A percentile compares a stretch with the other conserved stretches of the same genome.
phyloP scores from a whole-genome alignment of 139 green algal genomes.

The Chlamydomonas applanata region DNA sequence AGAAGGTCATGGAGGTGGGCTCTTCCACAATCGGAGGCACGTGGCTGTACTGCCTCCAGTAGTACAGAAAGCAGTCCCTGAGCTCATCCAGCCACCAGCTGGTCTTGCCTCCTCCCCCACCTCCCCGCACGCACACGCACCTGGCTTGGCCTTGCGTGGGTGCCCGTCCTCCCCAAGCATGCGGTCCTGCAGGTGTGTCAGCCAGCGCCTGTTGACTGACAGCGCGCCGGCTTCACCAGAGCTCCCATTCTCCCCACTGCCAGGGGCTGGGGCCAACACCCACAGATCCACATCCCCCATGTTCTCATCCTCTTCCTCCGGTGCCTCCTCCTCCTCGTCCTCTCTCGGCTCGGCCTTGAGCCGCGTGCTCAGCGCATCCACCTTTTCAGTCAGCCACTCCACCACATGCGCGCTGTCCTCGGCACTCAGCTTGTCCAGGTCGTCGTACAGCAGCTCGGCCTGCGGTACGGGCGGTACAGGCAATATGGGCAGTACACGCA shows the following conservation, averaged over 20 bases:
- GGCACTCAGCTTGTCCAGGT: conserved; percentile 69
- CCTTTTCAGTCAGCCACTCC: conserved; percentile 84
- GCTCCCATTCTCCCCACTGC: background rate
- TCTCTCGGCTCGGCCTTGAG: conserved; percentile 70
- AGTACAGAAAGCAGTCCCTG: too few species aligned
- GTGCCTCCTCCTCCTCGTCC: conserved; percentile 40
- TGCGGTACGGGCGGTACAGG: background rate
- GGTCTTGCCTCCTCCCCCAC: too few species aligned
- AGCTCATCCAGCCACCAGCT: too few species aligned
- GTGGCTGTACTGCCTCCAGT: too few species aligned
- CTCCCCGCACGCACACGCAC: too few species aligned
- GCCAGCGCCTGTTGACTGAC: conserved; percentile 77
- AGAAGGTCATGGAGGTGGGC: too few species aligned
- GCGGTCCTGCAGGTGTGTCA: conserved; percentile 75
- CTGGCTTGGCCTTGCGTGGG: conserved; percentile 50
- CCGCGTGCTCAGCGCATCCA: conserved; percentile 72
- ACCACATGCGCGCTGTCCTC: conserved; percentile 53
- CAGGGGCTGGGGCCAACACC: conserved; percentile 31
- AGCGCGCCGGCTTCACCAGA: conserved; percentile 27
- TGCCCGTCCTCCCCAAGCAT: conserved; percentile 80
- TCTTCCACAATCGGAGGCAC: too few species aligned
- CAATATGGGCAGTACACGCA: background rate
- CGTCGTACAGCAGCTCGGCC: conserved; percentile 70
- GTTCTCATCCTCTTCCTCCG: conserved; percentile 53
- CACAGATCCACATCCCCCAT: conserved; percentile 90